Conservation (phyloP, 768 basidiomycete species). For the Lentinula lateritia region DNA sequence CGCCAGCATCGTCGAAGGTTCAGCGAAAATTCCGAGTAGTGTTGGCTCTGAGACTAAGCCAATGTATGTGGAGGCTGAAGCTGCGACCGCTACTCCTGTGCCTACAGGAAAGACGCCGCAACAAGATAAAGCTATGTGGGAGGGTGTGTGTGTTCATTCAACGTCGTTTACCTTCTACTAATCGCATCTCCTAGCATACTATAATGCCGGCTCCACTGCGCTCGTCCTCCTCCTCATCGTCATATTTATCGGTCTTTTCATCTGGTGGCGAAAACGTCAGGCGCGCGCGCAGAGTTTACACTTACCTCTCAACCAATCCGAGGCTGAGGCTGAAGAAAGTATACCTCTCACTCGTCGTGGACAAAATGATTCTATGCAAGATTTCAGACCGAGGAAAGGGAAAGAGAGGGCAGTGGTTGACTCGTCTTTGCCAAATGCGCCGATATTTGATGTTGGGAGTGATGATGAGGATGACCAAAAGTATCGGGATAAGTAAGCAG, state of each 20-base stretch:
- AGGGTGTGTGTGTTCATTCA: slow-evolving; percentile 45
- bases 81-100: slow-evolving; percentile 26
- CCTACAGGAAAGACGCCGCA: slow-evolving; percentile 59
- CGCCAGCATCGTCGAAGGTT: slow-evolving; percentile 69
- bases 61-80: slow-evolving; percentile 38
- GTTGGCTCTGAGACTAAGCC: slow-evolving; percentile 75
- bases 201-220: slow-evolving; percentile 86
- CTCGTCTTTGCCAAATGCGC: slow-evolving; percentile 39
- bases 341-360: slow-evolving; percentile 50
- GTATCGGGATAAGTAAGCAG: neutral
- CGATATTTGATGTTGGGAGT: slow-evolving; percentile 37
- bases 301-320: slow-evolving; percentile 25
- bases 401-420: slow-evolving; percentile 47
- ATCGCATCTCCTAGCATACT: slow-evolving; percentile 62
- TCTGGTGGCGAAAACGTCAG: slow-evolving; percentile 70
- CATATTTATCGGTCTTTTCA: slow-evolving; percentile 60
- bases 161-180: neutral
- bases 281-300: slow-evolving; percentile 34
- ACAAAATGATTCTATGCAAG: slow-evolving; percentile 18
- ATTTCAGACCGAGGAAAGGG: slow-evolving; percentile 19
- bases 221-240: slow-evolving; percentile 76
- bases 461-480: slow-evolving; percentile 49
- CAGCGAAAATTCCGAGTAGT: slow-evolving; percentile 75
- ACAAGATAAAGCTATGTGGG: slow-evolving; percentile 86
- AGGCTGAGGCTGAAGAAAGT: slow-evolving; percentile 48